phyloP scores from a whole-genome alignment of 768 basidiomycete species.

The Xanthoconium purpureum region DNA sequence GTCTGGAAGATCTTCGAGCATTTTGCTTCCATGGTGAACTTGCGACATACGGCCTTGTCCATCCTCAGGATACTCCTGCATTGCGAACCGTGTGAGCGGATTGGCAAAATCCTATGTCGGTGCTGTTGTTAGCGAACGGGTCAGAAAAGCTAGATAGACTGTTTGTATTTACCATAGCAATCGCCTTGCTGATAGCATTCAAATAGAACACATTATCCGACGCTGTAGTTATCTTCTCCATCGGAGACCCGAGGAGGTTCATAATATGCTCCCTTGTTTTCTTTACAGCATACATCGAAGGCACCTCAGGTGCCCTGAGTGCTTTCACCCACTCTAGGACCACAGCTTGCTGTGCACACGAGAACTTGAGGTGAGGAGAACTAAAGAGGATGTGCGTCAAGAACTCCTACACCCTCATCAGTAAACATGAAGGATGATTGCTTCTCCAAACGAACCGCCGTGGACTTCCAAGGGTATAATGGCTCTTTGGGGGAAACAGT shows the following conservation, averaged over 20 bases:
- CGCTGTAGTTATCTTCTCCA: constrained; percentile 12
- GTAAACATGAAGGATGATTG: not conserved
- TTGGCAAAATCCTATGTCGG: constrained; percentile 19
- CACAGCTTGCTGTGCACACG: constrained; percentile 26
- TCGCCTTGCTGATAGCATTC: constrained; percentile 13
- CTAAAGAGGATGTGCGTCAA: constrained; percentile 32
- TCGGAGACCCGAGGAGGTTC: constrained; percentile 23
- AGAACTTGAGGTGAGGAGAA: constrained; percentile 32
- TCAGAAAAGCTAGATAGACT: not conserved
- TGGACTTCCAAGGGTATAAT: constrained; percentile 8
- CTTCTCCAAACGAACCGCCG: not conserved
- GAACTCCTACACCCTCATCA: constrained; percentile 25
- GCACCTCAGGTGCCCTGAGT: constrained; percentile 17
- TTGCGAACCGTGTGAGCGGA: constrained; percentile 15
- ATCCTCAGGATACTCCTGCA: constrained; percentile 32
- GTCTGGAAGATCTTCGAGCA: constrained; percentile 28
- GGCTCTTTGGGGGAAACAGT: not conserved
- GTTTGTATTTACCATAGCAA: constrained; percentile 18
- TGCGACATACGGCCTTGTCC: constrained; percentile 1
- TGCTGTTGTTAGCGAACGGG: not conserved
- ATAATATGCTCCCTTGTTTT: constrained; percentile 18
- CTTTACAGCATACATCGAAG: constrained; percentile 10
- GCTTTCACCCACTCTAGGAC: constrained; percentile 29
- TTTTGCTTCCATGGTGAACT: constrained; percentile 25
- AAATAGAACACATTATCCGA: constrained; percentile 32